Base-by-base conservation (phyloP, 2,329 filamentous ascomycete genomes). In the Cercospora sojina region DNA sequence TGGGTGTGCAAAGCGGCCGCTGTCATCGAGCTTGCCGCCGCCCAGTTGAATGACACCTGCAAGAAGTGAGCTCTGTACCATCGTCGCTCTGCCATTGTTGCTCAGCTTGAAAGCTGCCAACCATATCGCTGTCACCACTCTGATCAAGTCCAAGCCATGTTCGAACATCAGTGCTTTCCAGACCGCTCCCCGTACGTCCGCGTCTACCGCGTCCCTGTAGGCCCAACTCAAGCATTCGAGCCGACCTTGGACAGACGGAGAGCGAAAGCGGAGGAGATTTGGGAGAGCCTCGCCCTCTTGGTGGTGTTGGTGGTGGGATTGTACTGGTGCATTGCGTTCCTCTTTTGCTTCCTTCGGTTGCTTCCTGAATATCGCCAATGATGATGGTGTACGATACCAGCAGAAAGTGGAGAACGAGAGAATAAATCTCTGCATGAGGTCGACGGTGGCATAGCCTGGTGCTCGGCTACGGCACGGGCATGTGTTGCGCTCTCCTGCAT, bases 171-270 rank as follows among this genome's bases (percentile, higher is more conserved):
- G 35, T 64, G 23, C 62, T 57, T 55, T 12, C 53, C 35, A 41
- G 41, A 61, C 41, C 59, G 41, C 27, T 38, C 38, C 9, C 59
- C 59, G 31, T 31, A 32, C 59, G 59, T 61, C 59, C 41, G 31
- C 23, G 59, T 49, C 5, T 61, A 61, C 35, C 59, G 59, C 32
- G 35, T 61, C 20, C 59, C 59, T 10, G 10, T 29, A 25, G 38
- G 59, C 13, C 59, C 59, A 29, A 10, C 38, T 49, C 47, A 25
- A 12, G 5, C 12, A 23, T 13, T 51, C 20, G 47, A 51, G 47
- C 47, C 12, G 7, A 23, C n/a, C 5, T 51, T 27, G 20, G 20
- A 51, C 5, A 20, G 23, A 27, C 47, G 47, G 47, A 25, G 23
- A 25, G 47, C 9, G 8, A 12, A 13, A 20, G 12, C 47, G 5